These are phyloP conservation scores for Lavandula angustifolia DNA, from an alignment of 257 asterid species.

Conservation along the genomic window DNA sequence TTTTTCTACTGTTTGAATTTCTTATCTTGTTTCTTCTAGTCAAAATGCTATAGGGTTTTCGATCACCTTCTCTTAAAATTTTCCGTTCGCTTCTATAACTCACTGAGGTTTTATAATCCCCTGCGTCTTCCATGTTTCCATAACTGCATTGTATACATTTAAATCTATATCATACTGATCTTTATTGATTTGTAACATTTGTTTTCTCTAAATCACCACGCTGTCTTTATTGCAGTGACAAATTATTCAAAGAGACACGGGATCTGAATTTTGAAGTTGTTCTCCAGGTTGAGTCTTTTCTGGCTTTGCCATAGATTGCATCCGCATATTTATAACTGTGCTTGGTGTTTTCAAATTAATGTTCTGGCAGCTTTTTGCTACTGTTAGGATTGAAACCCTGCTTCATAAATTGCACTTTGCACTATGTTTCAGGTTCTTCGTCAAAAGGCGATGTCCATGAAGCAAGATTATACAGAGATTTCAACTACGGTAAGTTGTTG, in stretches of 20 bases:
- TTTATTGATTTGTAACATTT: background rate
- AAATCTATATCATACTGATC: background rate
- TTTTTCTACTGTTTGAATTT: conserved; percentile 20
- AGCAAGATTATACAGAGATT: conserved; percentile 93
- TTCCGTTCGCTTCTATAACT: background rate
- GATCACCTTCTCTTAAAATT: background rate
- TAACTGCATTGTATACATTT: background rate
- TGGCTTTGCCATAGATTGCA: conserved; percentile 20
- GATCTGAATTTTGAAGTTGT: conserved; percentile 97
- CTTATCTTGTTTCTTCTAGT: conserved; percentile 10
- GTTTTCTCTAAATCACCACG: background rate
- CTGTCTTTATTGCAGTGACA: conserved; percentile 65
- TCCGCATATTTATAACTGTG: conserved; percentile 19
- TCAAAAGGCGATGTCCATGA: conserved; percentile 97
- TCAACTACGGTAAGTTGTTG: conserved; percentile 69
- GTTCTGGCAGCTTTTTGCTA: conserved; percentile 21
- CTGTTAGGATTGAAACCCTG: conserved; percentile 32
- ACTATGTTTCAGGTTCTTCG: conserved; percentile 92
- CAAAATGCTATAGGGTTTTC: conserved; percentile 13
- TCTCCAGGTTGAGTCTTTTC: conserved; percentile 76
- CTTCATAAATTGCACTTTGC: conserved; percentile 46
- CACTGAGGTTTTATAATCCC: conserved; percentile 16
- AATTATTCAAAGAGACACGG: conserved; percentile 93
- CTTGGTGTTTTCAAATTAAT: conserved; percentile 19
- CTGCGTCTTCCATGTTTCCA: conserved; percentile 12